Conservation (phyloP, 441 rosid species). For the Dalechampia spathulata region DNA sequence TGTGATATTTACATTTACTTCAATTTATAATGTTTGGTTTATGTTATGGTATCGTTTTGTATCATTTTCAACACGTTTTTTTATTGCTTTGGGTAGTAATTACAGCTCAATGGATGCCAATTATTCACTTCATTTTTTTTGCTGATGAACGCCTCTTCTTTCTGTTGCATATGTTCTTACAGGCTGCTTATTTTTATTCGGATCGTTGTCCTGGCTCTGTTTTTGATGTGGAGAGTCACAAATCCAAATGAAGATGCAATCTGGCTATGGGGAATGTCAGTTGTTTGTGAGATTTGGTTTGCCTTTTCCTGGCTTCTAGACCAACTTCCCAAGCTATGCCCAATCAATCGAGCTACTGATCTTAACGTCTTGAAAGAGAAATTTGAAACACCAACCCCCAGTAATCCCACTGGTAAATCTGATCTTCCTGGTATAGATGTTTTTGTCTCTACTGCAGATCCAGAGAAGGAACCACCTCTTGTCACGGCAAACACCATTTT, state of each 20-base stretch:
- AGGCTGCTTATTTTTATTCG: conserved; percentile 77
- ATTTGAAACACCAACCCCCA: conserved; percentile 61
- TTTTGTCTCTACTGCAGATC: conserved; percentile 92
- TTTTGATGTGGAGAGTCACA: conserved; percentile 61
- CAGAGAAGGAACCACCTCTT: conserved; percentile 93
- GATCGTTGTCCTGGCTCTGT: conserved; percentile 58
- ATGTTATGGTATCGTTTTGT: no score
- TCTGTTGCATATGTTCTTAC: conserved; percentile 11
- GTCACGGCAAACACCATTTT: conserved; percentile 87
- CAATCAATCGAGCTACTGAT: conserved; percentile 77
- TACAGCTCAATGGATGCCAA: no score
- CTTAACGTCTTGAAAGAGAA: conserved; percentile 80
- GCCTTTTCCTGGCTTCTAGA: conserved; percentile 96
- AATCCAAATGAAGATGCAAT: conserved; percentile 59
- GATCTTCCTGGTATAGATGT: conserved; percentile 88
- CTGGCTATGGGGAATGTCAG: conserved; percentile 97
- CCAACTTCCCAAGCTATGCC: conserved; percentile 88
- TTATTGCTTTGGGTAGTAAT: no score
- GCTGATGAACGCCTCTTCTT: conserved; percentile 6
- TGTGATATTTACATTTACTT: no score
- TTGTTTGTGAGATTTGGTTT: conserved; percentile 90
- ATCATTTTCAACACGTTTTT: no score
- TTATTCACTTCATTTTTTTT: background rate
- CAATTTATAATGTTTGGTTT: no score
- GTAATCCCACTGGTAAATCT: conserved; percentile 74